These are phyloP conservation scores for Corymbia calophylla DNA, from an alignment of 441 rosid genomes.

Conservation along the genomic window DNA sequence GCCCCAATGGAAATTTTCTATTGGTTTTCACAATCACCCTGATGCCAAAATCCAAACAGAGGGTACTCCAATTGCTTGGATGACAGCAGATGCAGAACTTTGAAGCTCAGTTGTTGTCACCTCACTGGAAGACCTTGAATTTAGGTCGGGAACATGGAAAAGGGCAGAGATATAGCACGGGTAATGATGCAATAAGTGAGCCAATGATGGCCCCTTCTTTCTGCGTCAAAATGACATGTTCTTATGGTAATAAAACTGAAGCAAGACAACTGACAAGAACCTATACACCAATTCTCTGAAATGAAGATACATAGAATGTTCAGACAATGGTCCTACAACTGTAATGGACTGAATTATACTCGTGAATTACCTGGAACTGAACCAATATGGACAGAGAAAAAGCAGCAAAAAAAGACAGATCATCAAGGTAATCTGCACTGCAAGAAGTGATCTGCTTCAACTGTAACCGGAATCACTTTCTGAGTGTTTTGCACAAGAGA, in stretches of 20 bases:
- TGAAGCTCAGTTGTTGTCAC: neutral
- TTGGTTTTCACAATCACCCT: neutral
- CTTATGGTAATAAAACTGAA: neutral
- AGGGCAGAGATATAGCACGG: neutral
- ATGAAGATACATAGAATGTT: neutral
- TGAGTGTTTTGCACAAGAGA: constrained; percentile 13
- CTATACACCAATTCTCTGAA: neutral
- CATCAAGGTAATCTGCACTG: neutral
- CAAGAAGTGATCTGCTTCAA: constrained; percentile 2
- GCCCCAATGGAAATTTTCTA: neutral
- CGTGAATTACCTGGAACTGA: neutral
- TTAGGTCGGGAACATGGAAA: neutral
- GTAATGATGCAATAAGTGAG: neutral
- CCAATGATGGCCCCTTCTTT: neutral
- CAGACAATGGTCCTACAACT: neutral
- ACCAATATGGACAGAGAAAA: neutral
- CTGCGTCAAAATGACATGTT: neutral
- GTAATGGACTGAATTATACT: neutral
- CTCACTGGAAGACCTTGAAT: neutral
- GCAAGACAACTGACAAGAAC: neutral
- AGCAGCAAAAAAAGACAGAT: neutral
- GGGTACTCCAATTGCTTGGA: neutral
- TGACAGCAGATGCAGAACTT: neutral
- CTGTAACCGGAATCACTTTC: constrained; percentile 19
- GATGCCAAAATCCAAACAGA: neutral